A percentile compares a stretch with the other conserved stretches of the same genome.
These are phyloP conservation scores for Podaxis mareebaensis DNA, from an alignment of 768 basidiomycete genomes.

Conservation along the genomic window DNA sequence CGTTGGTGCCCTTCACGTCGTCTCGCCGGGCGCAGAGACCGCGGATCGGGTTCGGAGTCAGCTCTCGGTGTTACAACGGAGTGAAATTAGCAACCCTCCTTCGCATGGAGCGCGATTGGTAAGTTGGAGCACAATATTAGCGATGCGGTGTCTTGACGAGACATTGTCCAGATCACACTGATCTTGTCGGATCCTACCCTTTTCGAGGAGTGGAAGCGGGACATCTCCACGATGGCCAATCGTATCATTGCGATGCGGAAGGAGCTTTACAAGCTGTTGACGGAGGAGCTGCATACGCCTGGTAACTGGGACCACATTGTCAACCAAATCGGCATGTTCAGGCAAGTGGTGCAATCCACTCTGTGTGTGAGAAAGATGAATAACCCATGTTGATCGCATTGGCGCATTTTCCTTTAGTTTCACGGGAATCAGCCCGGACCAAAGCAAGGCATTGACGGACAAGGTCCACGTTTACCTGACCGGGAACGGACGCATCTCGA, in stretches of 20 bases:
- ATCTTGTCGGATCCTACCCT: constrained; percentile 76
- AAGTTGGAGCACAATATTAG: constrained; percentile 29
- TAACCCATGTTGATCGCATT: constrained; percentile 15
- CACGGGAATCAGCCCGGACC: constrained; percentile 72
- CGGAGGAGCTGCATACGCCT: constrained; percentile 80
- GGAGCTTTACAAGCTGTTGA: constrained; percentile 72
- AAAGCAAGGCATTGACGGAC: constrained; percentile 68
- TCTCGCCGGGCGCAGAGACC: constrained; percentile 63
- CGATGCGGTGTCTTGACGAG: constrained; percentile 10
- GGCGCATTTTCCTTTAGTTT: constrained; percentile 48
- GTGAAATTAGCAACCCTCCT: constrained; percentile 95
- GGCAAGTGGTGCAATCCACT: constrained; percentile 46
- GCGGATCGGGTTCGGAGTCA: constrained; percentile 80
- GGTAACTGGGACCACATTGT: constrained; percentile 96
- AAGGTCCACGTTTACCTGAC: constrained; percentile 86
- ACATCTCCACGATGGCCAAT: constrained; percentile 90
- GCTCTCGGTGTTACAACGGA: constrained; percentile 87
- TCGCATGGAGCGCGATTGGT: constrained; percentile 88
- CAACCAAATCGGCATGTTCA: constrained; percentile 98
- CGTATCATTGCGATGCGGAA: constrained; percentile 92
- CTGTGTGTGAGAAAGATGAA: constrained; percentile 1
- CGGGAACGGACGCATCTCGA: constrained; percentile 85
- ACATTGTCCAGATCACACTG: constrained; percentile 57
- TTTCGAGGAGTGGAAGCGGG: constrained; percentile 86
- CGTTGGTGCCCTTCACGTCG: constrained; percentile 89